phyloP scores from a whole-genome alignment of 2,329 filamentous ascomycete genomes.

The Alternaria ventricosa region DNA sequence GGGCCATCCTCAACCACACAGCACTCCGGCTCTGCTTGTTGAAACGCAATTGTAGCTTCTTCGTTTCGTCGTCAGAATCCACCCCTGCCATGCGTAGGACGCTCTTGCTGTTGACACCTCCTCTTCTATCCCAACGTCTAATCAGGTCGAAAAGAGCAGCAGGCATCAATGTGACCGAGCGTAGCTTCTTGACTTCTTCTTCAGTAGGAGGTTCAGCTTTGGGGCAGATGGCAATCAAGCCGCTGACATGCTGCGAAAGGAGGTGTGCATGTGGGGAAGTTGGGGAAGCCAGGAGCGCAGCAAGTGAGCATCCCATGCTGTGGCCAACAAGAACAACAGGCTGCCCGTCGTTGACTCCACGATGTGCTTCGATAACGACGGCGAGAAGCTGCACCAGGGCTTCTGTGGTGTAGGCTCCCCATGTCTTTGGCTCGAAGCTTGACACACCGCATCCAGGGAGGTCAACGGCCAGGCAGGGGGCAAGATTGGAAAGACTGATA shows the following conservation, averaged over 20 bases:
- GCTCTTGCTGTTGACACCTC: conserved; percentile 78
- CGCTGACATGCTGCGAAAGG: conserved; percentile 71
- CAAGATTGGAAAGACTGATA: conserved; percentile 80
- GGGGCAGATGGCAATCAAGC: conserved; percentile 83
- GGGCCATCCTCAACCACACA: conserved; percentile 83
- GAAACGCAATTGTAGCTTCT: conserved; percentile 72
- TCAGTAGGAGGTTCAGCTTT: conserved; percentile 68
- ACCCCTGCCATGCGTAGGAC: conserved; percentile 78
- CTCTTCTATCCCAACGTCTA: conserved; percentile 78
- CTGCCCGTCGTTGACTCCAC: conserved; percentile 69
- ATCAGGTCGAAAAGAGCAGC: conserved; percentile 76
- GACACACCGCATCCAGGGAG: conserved; percentile 89
- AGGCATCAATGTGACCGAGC: conserved; percentile 71
- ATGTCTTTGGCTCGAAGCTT: conserved; percentile 70
- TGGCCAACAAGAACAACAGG: conserved; percentile 83
- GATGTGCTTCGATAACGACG: conserved; percentile 74
- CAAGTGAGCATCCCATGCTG: conserved; percentile 85
- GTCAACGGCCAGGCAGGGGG: conserved; percentile 86
- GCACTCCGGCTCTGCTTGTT: conserved; percentile 84
- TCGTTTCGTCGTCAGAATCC: conserved; percentile 69
- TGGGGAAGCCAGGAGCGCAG: conserved; percentile 71
- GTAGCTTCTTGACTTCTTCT: conserved; percentile 58
- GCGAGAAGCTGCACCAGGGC: conserved; percentile 78
- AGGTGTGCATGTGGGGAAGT: conserved; percentile 60
- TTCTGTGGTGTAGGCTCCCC: conserved; percentile 80